Evolutionary conservation across 2,329 filamentous ascomycete genomes (phyloP), one percentile per base, ranked within the genome.

Genomic region (Fusarium lateritium): DNA sequence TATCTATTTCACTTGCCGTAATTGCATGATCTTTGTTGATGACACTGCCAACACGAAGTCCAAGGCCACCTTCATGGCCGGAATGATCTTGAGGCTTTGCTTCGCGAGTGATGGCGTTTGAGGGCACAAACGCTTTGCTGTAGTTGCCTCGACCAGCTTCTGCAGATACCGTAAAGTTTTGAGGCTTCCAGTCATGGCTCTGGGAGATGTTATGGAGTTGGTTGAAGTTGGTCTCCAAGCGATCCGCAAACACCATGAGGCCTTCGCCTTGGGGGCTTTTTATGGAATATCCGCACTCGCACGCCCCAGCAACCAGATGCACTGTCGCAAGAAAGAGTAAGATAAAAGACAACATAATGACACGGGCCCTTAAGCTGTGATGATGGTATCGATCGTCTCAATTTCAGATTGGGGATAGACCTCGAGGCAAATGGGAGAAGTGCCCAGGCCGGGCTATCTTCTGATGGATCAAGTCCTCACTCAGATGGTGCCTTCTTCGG

Each of bases 241-340:
- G 75, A 62, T 94, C 89, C 4, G 90, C 93, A 76, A 92, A 94
- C 53, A 91, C 75, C 40, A 83, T 79, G 46, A 78, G 73, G 6
- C 75, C 69, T 28, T 80, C 78, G 45, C 79, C 74, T n/a, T 81
- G 83, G 39, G 57, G 28, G 7, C 83, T 78, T 63, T 81, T 82
- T 44, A 90, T 78, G 5, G 85, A 85, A 77, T 93, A 94, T 52
- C 92, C 92, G 75, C 92, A 95, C 72, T 92, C 87, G 80, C 92
- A 94, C 65, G 84, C 82, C 7, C 85, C 84, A 15, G 61, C 58
- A 6, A 60, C 67, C 28, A 74, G 49, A 7, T 14, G 67, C 42
- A 38, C 71, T 73, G 53, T 40, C 19, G 55, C 8, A 47, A 55
- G 36, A 33, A 75, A 17, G 11, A 66, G 26, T 6, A 60, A 17